phyloP scores from a whole-genome alignment of 768 basidiomycete species.

The Mycena alexandri region DNA sequence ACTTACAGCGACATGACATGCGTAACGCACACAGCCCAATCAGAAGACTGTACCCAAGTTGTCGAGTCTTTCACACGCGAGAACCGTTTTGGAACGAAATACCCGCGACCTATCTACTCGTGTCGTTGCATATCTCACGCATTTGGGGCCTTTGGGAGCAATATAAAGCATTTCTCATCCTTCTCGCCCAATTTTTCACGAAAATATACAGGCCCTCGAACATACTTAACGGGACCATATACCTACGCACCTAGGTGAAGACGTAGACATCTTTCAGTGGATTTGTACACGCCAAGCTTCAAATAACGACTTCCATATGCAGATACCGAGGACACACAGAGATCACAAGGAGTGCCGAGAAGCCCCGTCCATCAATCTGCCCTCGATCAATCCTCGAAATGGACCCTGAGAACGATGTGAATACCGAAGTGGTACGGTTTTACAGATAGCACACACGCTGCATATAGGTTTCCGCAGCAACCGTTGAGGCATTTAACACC shows the following conservation, averaged over 20 bases:
- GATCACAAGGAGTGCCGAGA: not conserved
- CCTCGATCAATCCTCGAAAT: constrained; percentile 22
- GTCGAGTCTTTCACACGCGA: constrained; percentile 14
- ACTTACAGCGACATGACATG: not conserved
- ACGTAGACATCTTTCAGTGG: not conserved
- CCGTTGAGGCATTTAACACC: constrained; percentile 20
- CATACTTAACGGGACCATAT: too few species aligned
- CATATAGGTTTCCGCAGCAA: constrained; percentile 32
- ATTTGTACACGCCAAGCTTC: not conserved
- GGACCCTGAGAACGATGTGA: not conserved
- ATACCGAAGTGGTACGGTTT: not conserved
- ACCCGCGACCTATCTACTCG: constrained; percentile 24
- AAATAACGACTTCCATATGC: not conserved
- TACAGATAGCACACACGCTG: constrained; percentile 25
- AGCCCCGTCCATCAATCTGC: not conserved
- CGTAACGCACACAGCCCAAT: constrained; percentile 11
- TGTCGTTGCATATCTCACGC: not conserved
- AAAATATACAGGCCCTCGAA: too few species aligned
- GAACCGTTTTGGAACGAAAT: not conserved
- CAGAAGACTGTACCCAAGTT: constrained; percentile 6
- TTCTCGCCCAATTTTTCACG: too few species aligned
- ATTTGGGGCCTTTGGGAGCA: too few species aligned
- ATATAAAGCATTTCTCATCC: too few species aligned
- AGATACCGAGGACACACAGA: constrained; percentile 18
- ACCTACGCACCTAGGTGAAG: too few species aligned